These are phyloP conservation scores for Solanum hybrid DNA, from an alignment of 305 asterid species.

Conservation along the genomic window DNA sequence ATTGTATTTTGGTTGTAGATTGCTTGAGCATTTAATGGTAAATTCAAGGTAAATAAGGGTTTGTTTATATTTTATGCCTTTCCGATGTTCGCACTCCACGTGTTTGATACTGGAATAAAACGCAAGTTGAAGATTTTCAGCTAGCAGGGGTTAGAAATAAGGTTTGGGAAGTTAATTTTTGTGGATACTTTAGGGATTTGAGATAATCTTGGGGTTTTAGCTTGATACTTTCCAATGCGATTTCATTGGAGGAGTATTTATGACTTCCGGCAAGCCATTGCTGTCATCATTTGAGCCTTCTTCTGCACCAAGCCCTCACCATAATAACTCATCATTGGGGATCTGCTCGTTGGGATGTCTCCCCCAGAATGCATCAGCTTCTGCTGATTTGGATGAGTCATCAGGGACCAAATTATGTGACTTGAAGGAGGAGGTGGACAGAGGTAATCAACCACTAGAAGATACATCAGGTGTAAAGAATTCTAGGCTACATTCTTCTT, in stretches of 20 bases:
- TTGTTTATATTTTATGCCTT: not conserved
- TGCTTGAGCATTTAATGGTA: not conserved
- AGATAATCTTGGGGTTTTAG: constrained; percentile 17
- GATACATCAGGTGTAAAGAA: not conserved
- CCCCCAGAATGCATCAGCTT: constrained; percentile 4
- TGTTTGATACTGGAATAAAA: not conserved
- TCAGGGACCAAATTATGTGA: not conserved
- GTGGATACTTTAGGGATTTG: constrained; percentile 9
- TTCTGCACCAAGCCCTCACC: constrained; percentile 26
- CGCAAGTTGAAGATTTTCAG: not conserved
- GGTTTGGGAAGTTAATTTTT: constrained; percentile 20
- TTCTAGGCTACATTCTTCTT: constrained; percentile 4
- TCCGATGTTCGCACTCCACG: not conserved
- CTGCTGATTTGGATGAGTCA: constrained; percentile 2
- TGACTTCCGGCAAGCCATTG: constrained; percentile 74
- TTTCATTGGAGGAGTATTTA: constrained; percentile 35
- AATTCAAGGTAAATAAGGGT: not conserved
- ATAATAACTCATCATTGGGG: constrained; percentile 23
- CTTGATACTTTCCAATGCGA: constrained; percentile 35
- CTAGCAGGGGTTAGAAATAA: not conserved
- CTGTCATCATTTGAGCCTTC: constrained; percentile 37
- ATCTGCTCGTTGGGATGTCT: constrained; percentile 10
- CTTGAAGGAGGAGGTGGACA: constrained; percentile 3
- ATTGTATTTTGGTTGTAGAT: not conserved
- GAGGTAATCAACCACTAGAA: not conserved